phyloP scores from a whole-genome alignment of 306 rosid species.

The Bauhinia variegata region DNA sequence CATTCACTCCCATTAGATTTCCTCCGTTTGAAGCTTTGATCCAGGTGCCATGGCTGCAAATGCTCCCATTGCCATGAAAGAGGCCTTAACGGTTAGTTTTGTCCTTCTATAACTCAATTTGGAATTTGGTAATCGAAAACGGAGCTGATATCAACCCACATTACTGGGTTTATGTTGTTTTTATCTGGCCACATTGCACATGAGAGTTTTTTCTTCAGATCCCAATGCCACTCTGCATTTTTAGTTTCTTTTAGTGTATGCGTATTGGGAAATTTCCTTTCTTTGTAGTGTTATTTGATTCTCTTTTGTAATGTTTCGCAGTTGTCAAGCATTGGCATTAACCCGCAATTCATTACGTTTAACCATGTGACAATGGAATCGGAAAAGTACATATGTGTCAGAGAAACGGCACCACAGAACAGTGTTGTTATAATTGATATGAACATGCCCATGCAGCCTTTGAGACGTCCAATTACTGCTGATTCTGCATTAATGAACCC shows the following conservation, averaged over 20 bases:
- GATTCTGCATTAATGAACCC: slow-evolving; percentile 88
- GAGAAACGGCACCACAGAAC: slow-evolving; percentile 77
- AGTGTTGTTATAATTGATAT: slow-evolving; percentile 76
- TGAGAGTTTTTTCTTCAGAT: slow-evolving; percentile 26
- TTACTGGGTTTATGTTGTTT: slow-evolving; percentile 11
- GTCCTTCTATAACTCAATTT: slow-evolving; percentile 2
- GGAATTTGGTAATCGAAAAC: slow-evolving; percentile 14
- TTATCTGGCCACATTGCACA: neutral
- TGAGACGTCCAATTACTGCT: slow-evolving; percentile 81
- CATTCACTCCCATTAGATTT: slow-evolving; percentile 27
- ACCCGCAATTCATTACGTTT: slow-evolving; percentile 73
- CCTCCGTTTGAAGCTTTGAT: slow-evolving; percentile 32
- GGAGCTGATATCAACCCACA: neutral
- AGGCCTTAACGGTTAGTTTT: slow-evolving; percentile 64
- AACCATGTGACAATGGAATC: slow-evolving; percentile 89
- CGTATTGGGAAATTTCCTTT: slow-evolving; percentile 19
- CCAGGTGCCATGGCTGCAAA: slow-evolving; percentile 59
- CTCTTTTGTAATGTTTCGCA: slow-evolving; percentile 32
- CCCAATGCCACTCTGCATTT: slow-evolving; percentile 22
- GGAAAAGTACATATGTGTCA: slow-evolving; percentile 76
- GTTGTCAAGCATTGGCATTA: slow-evolving; percentile 75
- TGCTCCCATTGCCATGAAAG: slow-evolving; percentile 75
- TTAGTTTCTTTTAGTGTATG: slow-evolving; percentile 13
- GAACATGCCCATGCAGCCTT: slow-evolving; percentile 82
- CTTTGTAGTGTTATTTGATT: slow-evolving; percentile 3